Conservation (phyloP, 2,329 filamentous ascomycete species). For the Lizonia empirigonia region DNA sequence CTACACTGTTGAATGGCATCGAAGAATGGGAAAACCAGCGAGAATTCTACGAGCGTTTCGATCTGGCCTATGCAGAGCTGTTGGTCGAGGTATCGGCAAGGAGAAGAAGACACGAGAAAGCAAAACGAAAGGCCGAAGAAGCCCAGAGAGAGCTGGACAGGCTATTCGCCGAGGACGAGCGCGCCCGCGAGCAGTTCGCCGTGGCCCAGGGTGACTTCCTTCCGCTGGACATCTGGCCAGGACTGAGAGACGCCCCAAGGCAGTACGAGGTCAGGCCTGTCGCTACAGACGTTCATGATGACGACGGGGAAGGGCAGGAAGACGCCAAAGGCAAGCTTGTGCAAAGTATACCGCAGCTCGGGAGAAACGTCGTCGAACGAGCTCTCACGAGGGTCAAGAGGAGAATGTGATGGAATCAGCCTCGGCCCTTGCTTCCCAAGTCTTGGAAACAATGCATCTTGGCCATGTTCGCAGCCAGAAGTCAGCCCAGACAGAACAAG, state of each 20-base stretch:
- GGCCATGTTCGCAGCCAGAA: too few relatives aligned
- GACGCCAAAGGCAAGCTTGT: constrained; percentile 21
- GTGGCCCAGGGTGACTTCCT: constrained; percentile 84
- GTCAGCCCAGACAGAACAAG: too few relatives aligned
- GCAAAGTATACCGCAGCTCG: constrained; percentile 44
- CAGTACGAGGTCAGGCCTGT: constrained; percentile 43
- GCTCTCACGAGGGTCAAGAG: constrained; percentile 45
- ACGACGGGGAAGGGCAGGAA: constrained; percentile 21
- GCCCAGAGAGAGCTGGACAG: constrained; percentile 77
- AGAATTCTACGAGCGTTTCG: constrained; percentile 86
- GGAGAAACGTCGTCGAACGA: constrained; percentile 43
- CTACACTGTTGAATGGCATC: constrained; percentile 69
- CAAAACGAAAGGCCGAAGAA: constrained; percentile 75
- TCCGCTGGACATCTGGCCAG: constrained; percentile 86
- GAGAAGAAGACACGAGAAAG: constrained; percentile 72
- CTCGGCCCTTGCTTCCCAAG: too few relatives aligned
- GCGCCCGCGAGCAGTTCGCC: constrained; percentile 77
- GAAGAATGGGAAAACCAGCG: constrained; percentile 77
- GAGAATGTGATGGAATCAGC: constrained; percentile 45
- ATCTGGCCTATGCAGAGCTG: constrained; percentile 80
- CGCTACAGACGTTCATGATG: constrained; percentile 18
- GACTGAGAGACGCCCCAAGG: constrained; percentile 49
- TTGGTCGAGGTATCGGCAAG: constrained; percentile 83
- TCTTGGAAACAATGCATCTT: too few relatives aligned
- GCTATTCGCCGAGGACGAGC: constrained; percentile 72